Percentiles rank a stretch among this genome's conserved stretches.
Conservation (phyloP, 1,284 basidiomycete genomes). For the Ceratobasidium sp. region DNA sequence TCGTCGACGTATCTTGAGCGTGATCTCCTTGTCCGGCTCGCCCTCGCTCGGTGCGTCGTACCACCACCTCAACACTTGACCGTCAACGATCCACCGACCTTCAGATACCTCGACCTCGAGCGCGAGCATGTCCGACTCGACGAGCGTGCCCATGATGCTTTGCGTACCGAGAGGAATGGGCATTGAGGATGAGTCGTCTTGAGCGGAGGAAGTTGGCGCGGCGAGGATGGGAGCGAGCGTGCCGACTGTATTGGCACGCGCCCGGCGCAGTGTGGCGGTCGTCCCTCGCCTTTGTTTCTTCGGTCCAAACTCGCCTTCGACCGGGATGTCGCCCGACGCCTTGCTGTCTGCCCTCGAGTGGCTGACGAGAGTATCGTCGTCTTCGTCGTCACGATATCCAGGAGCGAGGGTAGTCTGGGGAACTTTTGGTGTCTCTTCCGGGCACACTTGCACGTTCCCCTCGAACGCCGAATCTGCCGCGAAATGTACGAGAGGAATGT, state of each 20-base stretch:
- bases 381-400: constrained; percentile 52
- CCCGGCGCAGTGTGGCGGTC: constrained; percentile 23
- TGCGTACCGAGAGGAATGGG: constrained; percentile 13
- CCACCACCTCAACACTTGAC: constrained; percentile 85
- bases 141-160: constrained; percentile 29
- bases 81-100: constrained; percentile 72
- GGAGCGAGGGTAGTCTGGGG: background rate
- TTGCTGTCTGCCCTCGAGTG: constrained; percentile 30
- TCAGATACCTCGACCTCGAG: constrained; percentile 67
- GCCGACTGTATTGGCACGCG: constrained; percentile 26
- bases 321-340: background rate
- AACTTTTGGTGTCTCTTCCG: constrained; percentile 3
- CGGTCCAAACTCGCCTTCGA: background rate
- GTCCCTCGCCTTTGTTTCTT: constrained; percentile 34
- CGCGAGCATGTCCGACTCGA: constrained; percentile 53
- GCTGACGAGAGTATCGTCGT: constrained; percentile 49
- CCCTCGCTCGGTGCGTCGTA: constrained; percentile 73
- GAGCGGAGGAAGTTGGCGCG: background rate
- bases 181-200: background rate
- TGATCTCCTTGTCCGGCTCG: constrained; percentile 65
- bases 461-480: constrained; percentile 59
- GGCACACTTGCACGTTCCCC: constrained; percentile 23
- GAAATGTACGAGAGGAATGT: constrained; percentile 89
- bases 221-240: constrained; percentile 35
- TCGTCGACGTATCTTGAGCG: constrained; percentile 73